A percentile compares a stretch with the other conserved stretches of the same genome.
Conservation (phyloP, 2,329 filamentous ascomycete species). For the Hymenoscyphus infarciens region DNA sequence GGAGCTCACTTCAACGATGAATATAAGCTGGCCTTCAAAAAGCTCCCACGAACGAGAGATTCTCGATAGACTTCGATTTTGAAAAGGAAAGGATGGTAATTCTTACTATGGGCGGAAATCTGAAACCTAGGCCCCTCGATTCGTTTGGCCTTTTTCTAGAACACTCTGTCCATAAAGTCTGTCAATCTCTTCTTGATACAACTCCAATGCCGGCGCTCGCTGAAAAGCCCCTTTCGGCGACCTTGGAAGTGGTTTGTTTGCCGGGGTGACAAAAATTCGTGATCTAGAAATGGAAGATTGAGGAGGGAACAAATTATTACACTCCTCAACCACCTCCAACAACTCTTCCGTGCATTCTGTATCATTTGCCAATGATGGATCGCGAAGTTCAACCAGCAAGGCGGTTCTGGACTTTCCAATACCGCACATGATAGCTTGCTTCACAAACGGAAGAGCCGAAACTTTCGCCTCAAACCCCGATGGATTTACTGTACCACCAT, state of each 20-base stretch:
- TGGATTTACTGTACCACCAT: slow-evolving; percentile 44
- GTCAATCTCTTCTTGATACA: slow-evolving; percentile 30
- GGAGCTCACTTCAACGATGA: too few species aligned
- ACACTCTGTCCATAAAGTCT: too few species aligned
- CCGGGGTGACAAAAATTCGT: slow-evolving; percentile 31
- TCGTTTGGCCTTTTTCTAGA: too few species aligned
- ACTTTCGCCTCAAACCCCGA: slow-evolving; percentile 38
- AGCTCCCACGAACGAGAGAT: too few species aligned
- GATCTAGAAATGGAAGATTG: slow-evolving; percentile 32
- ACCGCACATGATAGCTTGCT: slow-evolving; percentile 36
- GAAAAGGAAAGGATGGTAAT: too few species aligned
- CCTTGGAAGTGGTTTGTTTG: slow-evolving; percentile 8
- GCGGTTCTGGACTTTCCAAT: slow-evolving; percentile 36
- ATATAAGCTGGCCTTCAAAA: too few species aligned
- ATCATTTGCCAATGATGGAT: not conserved
- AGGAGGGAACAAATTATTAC: slow-evolving; percentile 30
- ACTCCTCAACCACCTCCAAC: slow-evolving; percentile 35
- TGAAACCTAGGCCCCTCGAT: too few species aligned
- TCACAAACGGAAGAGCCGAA: slow-evolving; percentile 34
- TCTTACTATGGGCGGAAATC: too few species aligned
- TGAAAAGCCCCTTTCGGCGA: slow-evolving; percentile 30
- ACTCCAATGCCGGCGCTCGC: slow-evolving; percentile 28
- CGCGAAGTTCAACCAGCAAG: slow-evolving; percentile 36
- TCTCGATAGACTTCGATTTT: too few species aligned
- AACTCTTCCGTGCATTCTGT: slow-evolving; percentile 1